Evolutionary conservation across 1,284 basidiomycete species (phyloP).

Genomic region (Cryptococcus neoformans): DNA sequence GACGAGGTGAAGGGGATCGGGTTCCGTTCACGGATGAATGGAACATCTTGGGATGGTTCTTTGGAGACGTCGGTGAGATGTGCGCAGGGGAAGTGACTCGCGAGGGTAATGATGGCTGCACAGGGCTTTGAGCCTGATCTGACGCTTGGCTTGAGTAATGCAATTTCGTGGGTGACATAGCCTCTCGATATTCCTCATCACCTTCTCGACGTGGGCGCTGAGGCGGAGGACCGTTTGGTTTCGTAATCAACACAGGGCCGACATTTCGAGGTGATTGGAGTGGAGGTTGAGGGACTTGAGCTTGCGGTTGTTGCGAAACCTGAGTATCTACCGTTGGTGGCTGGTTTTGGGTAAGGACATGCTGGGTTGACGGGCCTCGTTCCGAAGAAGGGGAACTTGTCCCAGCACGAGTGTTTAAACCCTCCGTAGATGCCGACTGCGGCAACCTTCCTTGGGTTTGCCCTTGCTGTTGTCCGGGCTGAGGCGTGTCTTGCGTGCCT

Average conservation of each 20-base stretch:
- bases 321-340: not conserved
- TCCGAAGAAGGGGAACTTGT: not conserved
- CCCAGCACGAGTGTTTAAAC: not conserved
- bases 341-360: not conserved
- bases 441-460: constrained; percentile 3
- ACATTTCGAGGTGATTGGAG: constrained; percentile 3
- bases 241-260: constrained; percentile 1
- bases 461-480: not conserved
- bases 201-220: constrained; percentile 64
- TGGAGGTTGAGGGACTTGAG: constrained; percentile 1
- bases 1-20: constrained; percentile 37
- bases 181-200: constrained; percentile 55
- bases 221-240: constrained; percentile 53
- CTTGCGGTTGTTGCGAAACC: not conserved
- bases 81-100: constrained; percentile 55
- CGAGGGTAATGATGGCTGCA: constrained; percentile 50
- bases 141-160: not conserved
- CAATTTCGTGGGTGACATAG: constrained; percentile 50
- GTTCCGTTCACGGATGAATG: constrained; percentile 42
- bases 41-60: constrained; percentile 28
- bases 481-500: too few relatives aligned
- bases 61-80: constrained; percentile 23
- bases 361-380: too few relatives aligned
- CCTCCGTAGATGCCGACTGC: constrained; percentile 10
- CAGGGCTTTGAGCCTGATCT: not conserved